Evolutionary conservation across 2,329 filamentous ascomycete genomes (phyloP).

Genomic region (Whalleya microplaca): DNA sequence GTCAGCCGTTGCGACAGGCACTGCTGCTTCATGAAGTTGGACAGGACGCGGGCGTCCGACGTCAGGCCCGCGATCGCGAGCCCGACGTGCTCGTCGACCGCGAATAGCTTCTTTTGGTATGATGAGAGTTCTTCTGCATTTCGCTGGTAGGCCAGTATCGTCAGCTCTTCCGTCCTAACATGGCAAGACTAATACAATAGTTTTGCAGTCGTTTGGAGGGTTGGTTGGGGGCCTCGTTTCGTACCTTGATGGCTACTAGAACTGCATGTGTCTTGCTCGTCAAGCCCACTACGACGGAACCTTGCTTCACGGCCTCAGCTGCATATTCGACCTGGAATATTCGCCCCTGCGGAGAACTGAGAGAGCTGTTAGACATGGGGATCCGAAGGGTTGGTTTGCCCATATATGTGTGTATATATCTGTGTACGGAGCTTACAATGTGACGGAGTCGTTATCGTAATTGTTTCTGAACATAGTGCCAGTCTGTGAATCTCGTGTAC

Average conservation of each 20-base stretch:
- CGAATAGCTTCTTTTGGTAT: conserved; percentile 99
- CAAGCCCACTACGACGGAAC: conserved; percentile 94
- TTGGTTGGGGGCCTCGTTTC: conserved; percentile 14
- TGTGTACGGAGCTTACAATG: conserved; percentile 71
- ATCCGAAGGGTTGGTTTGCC: conserved; percentile 11
- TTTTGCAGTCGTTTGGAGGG: too few species aligned
- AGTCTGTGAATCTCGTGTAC: conserved; percentile 1
- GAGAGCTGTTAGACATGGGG: conserved; percentile 28
- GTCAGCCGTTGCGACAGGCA: conserved; percentile 94
- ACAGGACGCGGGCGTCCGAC: conserved; percentile 96
- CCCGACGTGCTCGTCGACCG: conserved; percentile 92
- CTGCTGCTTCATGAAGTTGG: conserved; percentile 99
- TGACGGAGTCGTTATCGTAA: conserved; percentile 99
- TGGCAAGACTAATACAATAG: too few species aligned
- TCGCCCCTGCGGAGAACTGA: conserved; percentile 96
- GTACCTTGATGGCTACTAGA: conserved; percentile 92
- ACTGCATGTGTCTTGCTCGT: conserved; percentile 98
- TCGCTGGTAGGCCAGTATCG: conserved; percentile 65
- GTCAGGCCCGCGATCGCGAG: conserved; percentile 96
- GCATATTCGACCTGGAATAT: conserved; percentile 99
- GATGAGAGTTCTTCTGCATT: conserved; percentile 99
- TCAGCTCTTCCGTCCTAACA: conserved; percentile 13
- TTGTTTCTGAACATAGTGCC: conserved; percentile 97
- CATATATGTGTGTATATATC: not conserved
- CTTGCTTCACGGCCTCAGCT: conserved; percentile 97